Evolutionary conservation across 176 grass and related monocot genomes (phyloP), one percentile per base, ranked within the genome.

Genomic region (Aegilops bicornis): DNA sequence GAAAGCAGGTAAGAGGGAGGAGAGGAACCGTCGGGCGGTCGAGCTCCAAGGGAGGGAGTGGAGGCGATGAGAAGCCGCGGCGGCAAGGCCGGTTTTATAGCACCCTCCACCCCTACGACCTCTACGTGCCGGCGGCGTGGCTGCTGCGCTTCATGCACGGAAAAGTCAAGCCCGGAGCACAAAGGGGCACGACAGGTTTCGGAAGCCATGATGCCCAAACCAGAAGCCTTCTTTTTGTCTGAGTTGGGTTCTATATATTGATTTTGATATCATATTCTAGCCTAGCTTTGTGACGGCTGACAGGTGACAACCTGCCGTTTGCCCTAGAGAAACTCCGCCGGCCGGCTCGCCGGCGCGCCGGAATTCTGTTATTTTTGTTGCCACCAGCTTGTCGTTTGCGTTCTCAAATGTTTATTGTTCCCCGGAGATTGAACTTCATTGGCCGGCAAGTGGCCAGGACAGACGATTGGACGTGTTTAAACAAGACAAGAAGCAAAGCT

Each of bases 31-130:
- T 67, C 65, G 76, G 70, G 72, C 50, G 77, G 19, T 54, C 25
- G 45, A 8, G 76, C 24, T 84, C 35, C 86, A 85, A 72, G 39
- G 37, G 22, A 65, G 78, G 89, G 3, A 76, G 73, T 52, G 89
- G 86, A 89, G 87, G 69, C 83, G 79, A 52, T 56, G 80, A 70
- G 86, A 77, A 79, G 47, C 59, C 78, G 47, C 9, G 64, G 47
- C 9, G 64, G 58, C 27, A 62, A 40, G 71, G 30, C 60, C 19
- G 23, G 4, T 69, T 86, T 76, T 86, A 69, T 86, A 77, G 35
- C 7, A 10, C 24, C 56, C 1, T 15, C 33, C 14, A 1, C 10
- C 29, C 25, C 81, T 30, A 79, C 23, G 36, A 64, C 24, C 64
- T 63, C 2, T 37, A 65, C 72, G 37, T 70, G 87, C 24, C 1